Evolutionary conservation across 148 eudicot genomes (phyloP), one percentile per base, ranked within the genome.

Genomic region (Diospyros kaki): DNA sequence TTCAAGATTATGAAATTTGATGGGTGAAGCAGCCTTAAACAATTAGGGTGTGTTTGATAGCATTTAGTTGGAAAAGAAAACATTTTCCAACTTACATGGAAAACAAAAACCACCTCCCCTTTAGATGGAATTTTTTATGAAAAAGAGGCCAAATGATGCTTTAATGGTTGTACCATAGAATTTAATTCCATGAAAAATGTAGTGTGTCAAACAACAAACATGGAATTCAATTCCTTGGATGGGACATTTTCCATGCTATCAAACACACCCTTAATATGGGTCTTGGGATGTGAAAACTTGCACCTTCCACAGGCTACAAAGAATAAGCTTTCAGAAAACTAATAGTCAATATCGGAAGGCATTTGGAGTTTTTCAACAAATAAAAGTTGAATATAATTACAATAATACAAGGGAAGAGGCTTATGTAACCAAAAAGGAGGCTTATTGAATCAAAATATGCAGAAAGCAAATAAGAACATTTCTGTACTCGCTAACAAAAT

Each of bases 391-490:
- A 55, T 38, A 15, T 53, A 1, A 7, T 39, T 39, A n/a, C 28
- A 45, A 52, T 69, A 50, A 69, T 39, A 52, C 39, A 2, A 40
- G 38, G 62, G 9, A 67, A 54, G 3, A 61, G 42, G 42, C 1
- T 50, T 41, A 52, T 53, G 79, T 14, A 43, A 43, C 17, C 43
- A 41, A 70, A 77, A 62, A 2, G 73, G 52, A 6, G n/a, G 17
- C 39, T 4, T 14, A 78, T 7, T 58, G 44, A 9, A 64, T 58
- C 69, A 40, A 51, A 6, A 43, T 5, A 44, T 40, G 66, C 48
- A 41, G 13, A 6, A 53, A 38, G 39, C 8, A 50, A 15, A 46
- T 6, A 64, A 65, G n/a, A 43, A 28, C 3, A 39, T 56, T 48
- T 41, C 28, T n/a, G 66, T 4, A 42, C 38, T 14, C 65, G 51